Evolutionary conservation across 805 yeast species (phyloP).

Genomic region (Ogataea allantospora): DNA sequence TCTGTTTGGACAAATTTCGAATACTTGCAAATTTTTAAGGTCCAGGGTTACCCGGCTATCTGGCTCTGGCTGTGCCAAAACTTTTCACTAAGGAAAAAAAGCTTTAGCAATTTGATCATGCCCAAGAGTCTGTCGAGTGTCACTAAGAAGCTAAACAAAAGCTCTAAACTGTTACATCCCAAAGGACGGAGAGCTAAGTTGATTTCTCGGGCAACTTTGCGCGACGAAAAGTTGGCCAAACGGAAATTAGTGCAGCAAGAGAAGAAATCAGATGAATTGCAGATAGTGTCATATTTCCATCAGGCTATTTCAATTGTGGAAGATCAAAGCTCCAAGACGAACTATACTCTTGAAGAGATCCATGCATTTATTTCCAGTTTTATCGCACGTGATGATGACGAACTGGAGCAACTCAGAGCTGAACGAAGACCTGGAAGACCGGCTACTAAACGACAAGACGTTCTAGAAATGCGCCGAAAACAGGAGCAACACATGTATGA

Average conservation of each 20-base stretch:
- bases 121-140: conserved; percentile 68
- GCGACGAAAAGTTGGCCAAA: conserved; percentile 68
- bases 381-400: conserved; percentile 71
- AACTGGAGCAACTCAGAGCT: conserved; percentile 56
- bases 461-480: conserved; percentile 59
- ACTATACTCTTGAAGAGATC: conserved; percentile 58
- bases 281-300: conserved; percentile 59
- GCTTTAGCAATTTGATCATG: too few relatives aligned
- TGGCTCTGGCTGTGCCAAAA: conserved; percentile 10
- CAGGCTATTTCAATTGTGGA: conserved; percentile 47
- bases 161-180: conserved; percentile 68
- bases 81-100: too few relatives aligned
- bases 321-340: conserved; percentile 32
- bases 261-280: conserved; percentile 57
- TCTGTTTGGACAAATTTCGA: conserved; percentile 7
- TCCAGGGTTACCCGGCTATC: conserved; percentile 6
- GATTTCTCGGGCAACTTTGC: conserved; percentile 77
- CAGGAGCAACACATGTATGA: conserved; percentile 60
- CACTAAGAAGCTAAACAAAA: conserved; percentile 51
- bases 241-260: conserved; percentile 58
- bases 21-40: conserved; percentile 9
- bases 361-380: conserved; percentile 59
- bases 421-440: conserved; percentile 90
- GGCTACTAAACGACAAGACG: conserved; percentile 63
- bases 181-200: conserved; percentile 87